Base-by-base conservation (phyloP, 202 grass and related monocot genomes). In the Hordeum pubiflorum region DNA sequence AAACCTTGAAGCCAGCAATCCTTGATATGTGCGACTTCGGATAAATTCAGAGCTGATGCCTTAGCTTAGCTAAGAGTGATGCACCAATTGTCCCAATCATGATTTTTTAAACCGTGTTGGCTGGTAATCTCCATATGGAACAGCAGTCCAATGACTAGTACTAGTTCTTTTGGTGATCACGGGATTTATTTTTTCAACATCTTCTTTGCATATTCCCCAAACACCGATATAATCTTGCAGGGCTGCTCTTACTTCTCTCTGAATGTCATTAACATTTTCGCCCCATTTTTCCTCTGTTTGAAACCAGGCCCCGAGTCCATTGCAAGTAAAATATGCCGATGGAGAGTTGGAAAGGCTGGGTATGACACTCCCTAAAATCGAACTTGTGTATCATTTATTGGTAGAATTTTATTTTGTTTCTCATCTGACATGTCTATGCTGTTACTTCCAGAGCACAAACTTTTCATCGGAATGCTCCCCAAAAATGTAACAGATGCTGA, bases 301-400 rank as follows among this genome's bases (percentile, higher is more conserved):
- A 78, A 87, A 86, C 61, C 68, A 99, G 97, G 97, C 92, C 59
- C 88, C 97, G 80, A 96, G 97, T 76, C 96, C 96, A 76, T 79
- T 99, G 78, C 96, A 99, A 93, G 95, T 98, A 71, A 98, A 98
- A 88, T 98, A 98, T 88, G 95, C 95, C 1, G 90, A 98, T 78
- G 95, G 95, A 22, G 95, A 98, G 84, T 79, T 94, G 74, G 92
- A 98, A 93, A 93, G 92, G 91, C 78, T 95, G 86, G 95, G 95
- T 93, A 89, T 72, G 61, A 48, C 2, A 32, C 61, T 76, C 48
- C 73, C 23, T 59, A 63, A 75, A 82, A 39, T 83, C 63, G 7
- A 62, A 75, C 54, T 74, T 79, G 32, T 50, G n/a, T 11, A 7
- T 75, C 31, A 31, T 57, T 57, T 18, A 57, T 63, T 83, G 40